phyloP scores from a whole-genome alignment of 2,329 filamentous ascomycete species.

The Nigrograna mackinnonii region DNA sequence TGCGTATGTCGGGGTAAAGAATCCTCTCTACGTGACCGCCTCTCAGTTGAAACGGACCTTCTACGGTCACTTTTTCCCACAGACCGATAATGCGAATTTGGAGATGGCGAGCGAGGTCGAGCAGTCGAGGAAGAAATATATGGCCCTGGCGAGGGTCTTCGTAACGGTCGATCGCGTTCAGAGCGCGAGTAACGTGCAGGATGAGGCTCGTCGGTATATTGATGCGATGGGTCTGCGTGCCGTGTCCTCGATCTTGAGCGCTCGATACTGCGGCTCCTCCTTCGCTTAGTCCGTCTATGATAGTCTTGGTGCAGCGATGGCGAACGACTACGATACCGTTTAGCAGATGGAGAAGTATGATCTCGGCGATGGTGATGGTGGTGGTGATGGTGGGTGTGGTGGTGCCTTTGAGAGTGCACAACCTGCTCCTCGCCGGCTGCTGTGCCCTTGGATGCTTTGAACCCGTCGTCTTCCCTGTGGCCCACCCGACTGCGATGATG shows the following conservation, averaged over 20 bases:
- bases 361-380: conserved; percentile 29
- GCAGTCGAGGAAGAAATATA: conserved; percentile 33
- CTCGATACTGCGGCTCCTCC: conserved; percentile 37
- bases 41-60: conserved; percentile 34
- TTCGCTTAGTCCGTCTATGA: conserved; percentile 36
- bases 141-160: conserved; percentile 39
- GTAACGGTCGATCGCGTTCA: conserved; percentile 34
- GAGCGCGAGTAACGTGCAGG: conserved; percentile 34
- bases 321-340: conserved; percentile 42
- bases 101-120: conserved; percentile 46
- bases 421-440: conserved; percentile 39
- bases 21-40: conserved; percentile 30
- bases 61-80: conserved; percentile 32
- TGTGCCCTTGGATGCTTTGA: conserved; percentile 38
- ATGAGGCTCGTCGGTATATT: conserved; percentile 27
- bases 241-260: conserved; percentile 39
- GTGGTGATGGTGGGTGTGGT: conserved; percentile 34
- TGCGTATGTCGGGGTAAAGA: conserved; percentile 33
- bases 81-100: conserved; percentile 41
- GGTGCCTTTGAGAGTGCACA: conserved; percentile 36
- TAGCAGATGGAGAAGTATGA: conserved; percentile 40
- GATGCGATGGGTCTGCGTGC: conserved; percentile 32
- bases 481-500: conserved; percentile 35
- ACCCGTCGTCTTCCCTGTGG: conserved; percentile 37
- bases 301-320: conserved; percentile 36